Evolutionary conservation across 305 asterid species (phyloP), one percentile per base, ranked within the genome.

Genomic region (Withania somnifera): DNA sequence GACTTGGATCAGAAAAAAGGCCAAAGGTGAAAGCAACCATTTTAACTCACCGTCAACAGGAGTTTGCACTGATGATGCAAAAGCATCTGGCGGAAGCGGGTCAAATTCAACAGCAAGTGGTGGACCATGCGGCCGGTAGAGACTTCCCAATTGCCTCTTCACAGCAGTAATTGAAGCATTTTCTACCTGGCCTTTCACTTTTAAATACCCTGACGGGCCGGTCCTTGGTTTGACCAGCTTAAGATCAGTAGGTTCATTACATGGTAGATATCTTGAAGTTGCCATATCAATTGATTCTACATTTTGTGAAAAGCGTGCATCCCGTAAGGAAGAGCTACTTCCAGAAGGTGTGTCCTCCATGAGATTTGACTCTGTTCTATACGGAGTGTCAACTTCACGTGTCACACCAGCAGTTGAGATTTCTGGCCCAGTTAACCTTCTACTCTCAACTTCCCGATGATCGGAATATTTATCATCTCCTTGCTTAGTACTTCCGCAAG

Each of bases 21-120:
- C 10, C 63, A 58, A 40, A 42, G 28, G 57, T 4, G 38, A 60
- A 30, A 79, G 32, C 38, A 15, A 61, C 61, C 57, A 64, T 52
- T 78, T 68, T 64, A 24, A 86, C 89, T 83, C 85, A 93, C 98
- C 93, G 71, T 86, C 87, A 67, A 75, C 85, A 17, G 87, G 87
- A 11, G 86, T 91, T 84, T 80, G 88, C 77, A 32, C 64, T 40
- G 88, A 67, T 68, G 92, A 83, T 86, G 91, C 97, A 87, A 95
- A 95, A 83, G 97, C 93, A 86, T 90, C 93, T 67, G 92, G 95
- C 26, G 99, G 99, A 83, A 92, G 93, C 53, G 91, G 89, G 79
- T 95, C 98, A 81, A 95, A 95, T 80, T 91, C 94, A 85, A 94
- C 91, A 83, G 94, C 92, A 85, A 94, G 97, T 61, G 93, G 94